A percentile compares a stretch with the other conserved stretches of the same genome.
Evolutionary conservation across 2,329 filamentous ascomycete genomes (phyloP).

Genomic region (Tolypocladium inflatum): DNA sequence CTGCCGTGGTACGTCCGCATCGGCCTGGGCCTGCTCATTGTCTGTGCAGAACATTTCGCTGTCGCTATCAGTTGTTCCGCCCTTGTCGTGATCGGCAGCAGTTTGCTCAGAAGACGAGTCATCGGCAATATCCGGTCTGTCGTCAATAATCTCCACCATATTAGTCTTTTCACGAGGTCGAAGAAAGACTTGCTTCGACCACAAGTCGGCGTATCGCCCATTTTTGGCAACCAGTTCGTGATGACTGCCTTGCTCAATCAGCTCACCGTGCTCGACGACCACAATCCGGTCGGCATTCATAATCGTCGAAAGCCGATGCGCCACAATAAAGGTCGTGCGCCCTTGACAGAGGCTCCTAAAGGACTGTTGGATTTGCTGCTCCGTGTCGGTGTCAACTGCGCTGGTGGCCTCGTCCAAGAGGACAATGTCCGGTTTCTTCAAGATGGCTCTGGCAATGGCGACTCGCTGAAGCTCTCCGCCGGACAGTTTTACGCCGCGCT

Average conservation of each 20-base stretch:
- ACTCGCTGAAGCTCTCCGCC: slow-evolving; percentile 59
- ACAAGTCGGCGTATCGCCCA: slow-evolving; percentile 55
- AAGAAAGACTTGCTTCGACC: slow-evolving; percentile 53
- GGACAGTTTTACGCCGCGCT: slow-evolving; percentile 49
- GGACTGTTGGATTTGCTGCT: slow-evolving; percentile 56
- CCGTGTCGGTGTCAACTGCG: slow-evolving; percentile 62
- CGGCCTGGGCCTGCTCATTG: slow-evolving; percentile 11
- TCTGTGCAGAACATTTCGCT: slow-evolving; percentile 12
- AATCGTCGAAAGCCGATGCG: slow-evolving; percentile 61
- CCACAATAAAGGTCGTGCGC: slow-evolving; percentile 58
- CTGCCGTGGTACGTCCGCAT: slow-evolving; percentile 22
- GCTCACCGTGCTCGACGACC: slow-evolving; percentile 51
- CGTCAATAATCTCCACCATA: slow-evolving; percentile 3
- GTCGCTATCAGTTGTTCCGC: slow-evolving; percentile 8
- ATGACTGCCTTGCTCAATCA: slow-evolving; percentile 56
- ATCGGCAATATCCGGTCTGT: slow-evolving; percentile 20
- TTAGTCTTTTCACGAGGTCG: slow-evolving; percentile 31
- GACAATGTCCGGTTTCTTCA: slow-evolving; percentile 66
- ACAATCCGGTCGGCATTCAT: slow-evolving; percentile 60
- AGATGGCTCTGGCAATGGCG: slow-evolving; percentile 60
- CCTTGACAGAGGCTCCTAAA: slow-evolving; percentile 47
- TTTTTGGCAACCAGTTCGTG: slow-evolving; percentile 45
- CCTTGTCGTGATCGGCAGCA: slow-evolving; percentile 22
- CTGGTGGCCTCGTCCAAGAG: slow-evolving; percentile 74
- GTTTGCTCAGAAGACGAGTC: slow-evolving; percentile 26